A percentile compares a stretch with the other conserved stretches of the same genome.
phyloP scores from a whole-genome alignment of 345 rosid genomes.

The Erysimum cheiranthoides region DNA sequence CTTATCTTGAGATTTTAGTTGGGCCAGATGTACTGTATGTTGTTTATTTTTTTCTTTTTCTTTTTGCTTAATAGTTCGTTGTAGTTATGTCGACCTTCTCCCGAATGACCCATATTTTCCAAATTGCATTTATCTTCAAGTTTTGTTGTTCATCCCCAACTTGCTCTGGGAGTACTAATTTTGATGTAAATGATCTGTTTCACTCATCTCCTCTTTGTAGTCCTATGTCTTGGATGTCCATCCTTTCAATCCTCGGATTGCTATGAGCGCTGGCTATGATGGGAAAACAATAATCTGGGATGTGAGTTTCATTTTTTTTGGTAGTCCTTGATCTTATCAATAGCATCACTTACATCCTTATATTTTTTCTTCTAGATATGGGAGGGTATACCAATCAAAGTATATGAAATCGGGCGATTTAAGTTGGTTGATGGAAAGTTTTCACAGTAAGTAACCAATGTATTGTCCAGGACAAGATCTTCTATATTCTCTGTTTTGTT shows the following conservation, averaged over 20 bases:
- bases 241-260: constrained; percentile 97
- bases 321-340: constrained; percentile 28
- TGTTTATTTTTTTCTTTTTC: background rate
- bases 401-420: constrained; percentile 86
- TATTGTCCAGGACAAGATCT: constrained; percentile 29
- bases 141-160: constrained; percentile 14
- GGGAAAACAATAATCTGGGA: constrained; percentile 98
- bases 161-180: constrained; percentile 19
- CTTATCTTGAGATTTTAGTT: constrained; percentile 34
- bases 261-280: constrained; percentile 99
- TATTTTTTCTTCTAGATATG: constrained; percentile 71
- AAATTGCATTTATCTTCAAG: constrained; percentile 23
- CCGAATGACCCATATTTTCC: background rate
- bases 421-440: constrained; percentile 99
- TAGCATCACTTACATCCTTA: constrained; percentile 36
- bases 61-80: constrained; percentile 16
- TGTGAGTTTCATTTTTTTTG: constrained; percentile 66
- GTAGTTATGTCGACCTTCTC: constrained; percentile 32
- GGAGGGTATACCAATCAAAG: constrained; percentile 92
- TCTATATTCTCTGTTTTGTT: constrained; percentile 21
- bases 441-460: constrained; percentile 82
- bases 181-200: constrained; percentile 19
- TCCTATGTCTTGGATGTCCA: constrained; percentile 99
- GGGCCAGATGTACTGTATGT: constrained; percentile 27
- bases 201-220: constrained; percentile 55